Percentiles rank a stretch among this genome's conserved stretches.
Conservation (phyloP, 768 basidiomycete species). For the Polyporus arcularius region DNA sequence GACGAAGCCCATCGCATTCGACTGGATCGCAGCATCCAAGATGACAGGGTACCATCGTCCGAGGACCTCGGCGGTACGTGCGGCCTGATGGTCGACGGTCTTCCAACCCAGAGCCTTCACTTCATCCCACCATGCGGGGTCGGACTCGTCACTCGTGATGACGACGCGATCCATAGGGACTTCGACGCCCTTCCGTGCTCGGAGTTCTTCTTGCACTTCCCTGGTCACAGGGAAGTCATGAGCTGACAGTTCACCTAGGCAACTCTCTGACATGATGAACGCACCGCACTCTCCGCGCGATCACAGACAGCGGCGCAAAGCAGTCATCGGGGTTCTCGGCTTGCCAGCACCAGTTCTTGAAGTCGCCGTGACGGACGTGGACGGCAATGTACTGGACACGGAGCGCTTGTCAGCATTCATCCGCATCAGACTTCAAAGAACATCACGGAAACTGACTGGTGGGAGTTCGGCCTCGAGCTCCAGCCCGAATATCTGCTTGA, state of each 20-base stretch:
- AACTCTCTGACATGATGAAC: background rate
- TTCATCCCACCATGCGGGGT: constrained; percentile 42
- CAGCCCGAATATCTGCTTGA: constrained; percentile 31
- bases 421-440: background rate
- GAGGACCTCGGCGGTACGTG: constrained; percentile 35
- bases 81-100: constrained; percentile 33
- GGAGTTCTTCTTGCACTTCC: constrained; percentile 41
- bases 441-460: constrained; percentile 27
- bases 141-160: constrained; percentile 45
- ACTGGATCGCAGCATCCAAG: constrained; percentile 73
- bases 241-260: background rate
- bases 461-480: constrained; percentile 30
- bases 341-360: constrained; percentile 36
- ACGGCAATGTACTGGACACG: constrained; percentile 35
- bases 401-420: background rate
- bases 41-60: constrained; percentile 59
- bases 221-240: constrained; percentile 3
- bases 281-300: constrained; percentile 32
- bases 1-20: constrained; percentile 65
- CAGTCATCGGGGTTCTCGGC: constrained; percentile 34
- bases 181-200: constrained; percentile 30
- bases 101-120: constrained; percentile 39
- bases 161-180: constrained; percentile 36
- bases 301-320: constrained; percentile 39
- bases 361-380: constrained; percentile 40